Evolutionary conservation across 768 basidiomycete species (phyloP), one percentile per base, ranked within the genome.

Genomic region (Lactifluus piperatus): DNA sequence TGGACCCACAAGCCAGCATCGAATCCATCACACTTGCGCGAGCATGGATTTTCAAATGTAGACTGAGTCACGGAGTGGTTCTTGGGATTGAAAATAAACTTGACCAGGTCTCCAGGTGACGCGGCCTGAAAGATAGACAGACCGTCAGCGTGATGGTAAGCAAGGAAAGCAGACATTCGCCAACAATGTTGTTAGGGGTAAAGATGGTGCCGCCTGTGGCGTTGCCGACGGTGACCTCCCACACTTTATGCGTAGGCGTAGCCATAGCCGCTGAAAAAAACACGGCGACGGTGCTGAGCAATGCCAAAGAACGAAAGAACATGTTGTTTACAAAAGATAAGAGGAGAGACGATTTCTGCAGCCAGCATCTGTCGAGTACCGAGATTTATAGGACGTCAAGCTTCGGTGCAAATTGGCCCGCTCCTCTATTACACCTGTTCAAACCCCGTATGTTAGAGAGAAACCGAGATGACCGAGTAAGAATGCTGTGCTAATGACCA

Each of bases 41-140:
- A n/a, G 60, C 71, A 72, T 8, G 71, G 71, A 9, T 46, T 20
- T 5, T 34, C 51, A 57, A 72, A 71, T 5, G 65, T 58, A 2
- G 69, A 68, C 56, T 72, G 69, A 18, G 68, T 69, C 11, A 68
- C 69, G 5, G 62, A 64, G 62, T 72, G 71, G 56, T 70, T 71
- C 51, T 69, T 70, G 51, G 58, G 56, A 18, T 63, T 34, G 67
- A 69, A 72, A 2, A 22, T 39, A 61, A 70, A 72, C 9, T 20
- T 13, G 57, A 72, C 52, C 3, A 29, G 51, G 50, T 72, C 71
- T 4, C 69, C 65, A 34, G 51, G 14, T 14, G 45, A 32, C 6
- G 66, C 70, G 14, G 8, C 20, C 63, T 64, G 50, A 36, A 47
- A 1, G 30, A 5, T 5, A 30, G 6, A n/a, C 9, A 30, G 6